Conservation (phyloP, 192 early-diverging fungal species). For the Gamsiella multidivaricata region DNA sequence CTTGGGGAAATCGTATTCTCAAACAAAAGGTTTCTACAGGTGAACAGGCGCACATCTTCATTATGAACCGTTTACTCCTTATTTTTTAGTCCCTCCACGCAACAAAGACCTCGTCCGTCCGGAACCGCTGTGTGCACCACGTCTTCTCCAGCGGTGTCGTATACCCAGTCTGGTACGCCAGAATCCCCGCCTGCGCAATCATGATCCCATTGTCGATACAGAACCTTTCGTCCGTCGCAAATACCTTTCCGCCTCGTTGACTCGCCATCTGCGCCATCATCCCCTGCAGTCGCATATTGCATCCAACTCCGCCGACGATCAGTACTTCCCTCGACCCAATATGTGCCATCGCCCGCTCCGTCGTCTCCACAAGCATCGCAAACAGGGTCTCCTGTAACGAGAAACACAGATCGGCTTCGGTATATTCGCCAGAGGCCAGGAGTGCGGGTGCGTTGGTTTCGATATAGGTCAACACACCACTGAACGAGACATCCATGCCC, state of each 20-base stretch:
- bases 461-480: slow-evolving; percentile 92
- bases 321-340: slow-evolving; percentile 91
- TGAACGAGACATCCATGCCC: slow-evolving; percentile 99
- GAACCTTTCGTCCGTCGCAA: slow-evolving; percentile 97
- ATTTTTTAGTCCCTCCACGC: slow-evolving; percentile 82
- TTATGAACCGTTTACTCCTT: too few relatives aligned
- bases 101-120: slow-evolving; percentile 88
- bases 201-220: slow-evolving; percentile 99
- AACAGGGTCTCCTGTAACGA: slow-evolving; percentile 97
- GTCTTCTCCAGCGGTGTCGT: slow-evolving; percentile 87
- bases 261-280: slow-evolving; percentile 98
- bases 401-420: slow-evolving; percentile 94
- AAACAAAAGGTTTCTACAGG: too few relatives aligned
- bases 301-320: slow-evolving; percentile 97
- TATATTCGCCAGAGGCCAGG: slow-evolving; percentile 61
- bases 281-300: slow-evolving; percentile 92
- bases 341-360: slow-evolving; percentile 98
- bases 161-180: slow-evolving; percentile 85
- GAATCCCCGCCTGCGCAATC: slow-evolving; percentile 97
- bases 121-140: slow-evolving; percentile 93
- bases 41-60: too few relatives aligned
- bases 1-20: too few relatives aligned
- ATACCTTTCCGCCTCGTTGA: slow-evolving; percentile 87
- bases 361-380: slow-evolving; percentile 99
- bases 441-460: slow-evolving; percentile 78